Base-by-base conservation (phyloP, 805 yeast genomes). In the Ogataea populi-albae region DNA sequence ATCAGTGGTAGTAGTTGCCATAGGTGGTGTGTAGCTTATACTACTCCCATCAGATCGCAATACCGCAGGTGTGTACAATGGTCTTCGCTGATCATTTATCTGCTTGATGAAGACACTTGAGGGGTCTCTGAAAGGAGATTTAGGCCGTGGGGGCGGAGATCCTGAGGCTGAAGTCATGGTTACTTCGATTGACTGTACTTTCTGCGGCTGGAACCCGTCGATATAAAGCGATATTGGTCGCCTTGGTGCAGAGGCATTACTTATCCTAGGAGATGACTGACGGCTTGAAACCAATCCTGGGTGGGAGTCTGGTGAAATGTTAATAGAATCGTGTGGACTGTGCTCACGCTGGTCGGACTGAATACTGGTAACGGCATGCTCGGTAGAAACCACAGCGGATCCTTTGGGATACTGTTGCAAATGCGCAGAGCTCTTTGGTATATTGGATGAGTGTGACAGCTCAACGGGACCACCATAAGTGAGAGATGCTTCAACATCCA, bases 31-130 rank as follows among this genome's bases (percentile, higher is more conserved):
- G 23, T 19, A 26, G 10, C 24, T 19, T 30, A 26, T 41, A 26
- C 32, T 18, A 30, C 34, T 25, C 32, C 49, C 32, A 23, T 50
- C 57, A 1, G 39, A 69, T 47, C 86, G 72, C 34, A 89, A 66
- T 8, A 89, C 98, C 0, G 96, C 96, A 0, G 98, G 98, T 0
- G 84, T 70, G 52, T 87, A 89, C 66, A 89, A 66, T 7, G 97
- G 96, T 52, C 86, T 82, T 57, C 87, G 76, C 45, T 87, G 89
- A 30, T 81, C 82, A 38, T 79, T 77, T 43, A 88, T 77, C 52
- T 87, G 94, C 55, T 79, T 82, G 16, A 81, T 57, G 40, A 65
- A 65, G 30, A 59, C 50, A 34, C 52, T 51, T 21, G 59, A 42
- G 1, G 59, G 48, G 41, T 54, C 59, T 44, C 55, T 49, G 37